Percentiles rank a stretch among this genome's conserved stretches.
These are phyloP conservation scores for Leccinum subspadiceum DNA, from an alignment of 1,284 basidiomycete genomes.

Conservation along the genomic window DNA sequence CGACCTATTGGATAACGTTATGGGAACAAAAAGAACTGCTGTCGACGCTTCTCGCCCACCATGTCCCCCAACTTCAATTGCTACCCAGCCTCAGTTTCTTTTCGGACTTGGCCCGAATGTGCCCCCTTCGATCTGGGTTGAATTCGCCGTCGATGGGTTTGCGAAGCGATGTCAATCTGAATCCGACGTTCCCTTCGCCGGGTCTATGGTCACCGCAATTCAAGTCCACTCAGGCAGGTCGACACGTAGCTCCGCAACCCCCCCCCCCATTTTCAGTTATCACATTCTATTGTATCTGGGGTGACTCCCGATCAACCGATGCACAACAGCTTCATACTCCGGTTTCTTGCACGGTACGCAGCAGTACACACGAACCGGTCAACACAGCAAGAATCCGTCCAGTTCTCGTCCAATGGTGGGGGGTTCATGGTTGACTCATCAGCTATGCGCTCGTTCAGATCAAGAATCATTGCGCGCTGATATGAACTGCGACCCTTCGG, in stretches of 20 bases:
- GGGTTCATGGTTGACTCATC: conserved; percentile 23
- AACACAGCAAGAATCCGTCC: conserved; percentile 20
- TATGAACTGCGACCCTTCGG: conserved; percentile 3
- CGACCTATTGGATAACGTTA: conserved; percentile 59
- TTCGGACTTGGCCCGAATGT: conserved; percentile 43
- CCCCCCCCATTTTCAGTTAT: conserved; percentile 11
- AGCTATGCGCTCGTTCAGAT: neutral
- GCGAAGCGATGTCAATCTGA: conserved; percentile 20
- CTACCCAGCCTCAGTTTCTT: conserved; percentile 39
- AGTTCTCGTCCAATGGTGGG: conserved; percentile 23
- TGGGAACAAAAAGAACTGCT: conserved; percentile 33
- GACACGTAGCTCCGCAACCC: conserved; percentile 1
- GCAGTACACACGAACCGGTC: conserved; percentile 17
- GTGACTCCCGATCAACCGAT: conserved; percentile 1
- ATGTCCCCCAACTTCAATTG: conserved; percentile 33
- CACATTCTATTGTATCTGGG: conserved; percentile 21
- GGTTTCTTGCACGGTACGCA: conserved; percentile 14
- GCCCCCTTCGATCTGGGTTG: conserved; percentile 52
- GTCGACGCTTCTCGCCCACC: conserved; percentile 21
- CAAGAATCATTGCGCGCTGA: conserved; percentile 1
- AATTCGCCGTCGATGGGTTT: conserved; percentile 14
- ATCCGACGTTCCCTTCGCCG: conserved; percentile 19
- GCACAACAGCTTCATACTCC: conserved; percentile 4
- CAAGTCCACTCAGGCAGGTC: conserved; percentile 20
- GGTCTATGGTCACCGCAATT: conserved; percentile 24